phyloP scores from a whole-genome alignment of 768 basidiomycete genomes.

The Boletus rex-veris region DNA sequence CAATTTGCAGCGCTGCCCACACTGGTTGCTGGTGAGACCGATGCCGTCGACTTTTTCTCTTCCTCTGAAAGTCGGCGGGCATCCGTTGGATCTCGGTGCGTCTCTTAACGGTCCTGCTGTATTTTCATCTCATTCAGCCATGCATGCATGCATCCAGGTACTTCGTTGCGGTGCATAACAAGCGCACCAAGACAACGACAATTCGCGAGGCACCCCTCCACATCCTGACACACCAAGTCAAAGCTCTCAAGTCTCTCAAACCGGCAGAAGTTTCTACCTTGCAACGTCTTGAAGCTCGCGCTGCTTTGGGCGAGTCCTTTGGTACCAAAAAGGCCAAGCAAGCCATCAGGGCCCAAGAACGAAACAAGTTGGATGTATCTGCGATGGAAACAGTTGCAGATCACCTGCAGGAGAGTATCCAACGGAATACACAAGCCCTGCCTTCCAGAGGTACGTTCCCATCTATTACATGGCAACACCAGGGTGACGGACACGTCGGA shows the following conservation, averaged over 20 bases:
- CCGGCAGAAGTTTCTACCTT: constrained; percentile 50
- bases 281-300: constrained; percentile 58
- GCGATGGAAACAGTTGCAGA: constrained; percentile 84
- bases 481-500: not conserved
- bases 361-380: constrained; percentile 84
- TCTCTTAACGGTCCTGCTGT: constrained; percentile 6
- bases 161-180: constrained; percentile 79
- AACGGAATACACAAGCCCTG: constrained; percentile 63
- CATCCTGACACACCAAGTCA: constrained; percentile 74
- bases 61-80: constrained; percentile 50
- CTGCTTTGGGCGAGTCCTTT: constrained; percentile 85
- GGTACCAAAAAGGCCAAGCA: constrained; percentile 93
- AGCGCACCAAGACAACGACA: constrained; percentile 63
- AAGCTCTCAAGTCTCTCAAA: constrained; percentile 69
- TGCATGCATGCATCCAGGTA: constrained; percentile 48
- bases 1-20: constrained; percentile 31
- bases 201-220: constrained; percentile 67
- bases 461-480: not conserved
- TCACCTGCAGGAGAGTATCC: constrained; percentile 81
- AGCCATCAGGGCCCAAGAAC: constrained; percentile 77
- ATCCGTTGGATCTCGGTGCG: constrained; percentile 67
- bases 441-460: constrained; percentile 62
- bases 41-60: constrained; percentile 77
- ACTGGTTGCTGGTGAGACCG: constrained; percentile 80
- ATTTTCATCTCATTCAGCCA: not conserved